Evolutionary conservation across 164 flowering plant species (phyloP).

Genomic region (Buxus sempervirens): DNA sequence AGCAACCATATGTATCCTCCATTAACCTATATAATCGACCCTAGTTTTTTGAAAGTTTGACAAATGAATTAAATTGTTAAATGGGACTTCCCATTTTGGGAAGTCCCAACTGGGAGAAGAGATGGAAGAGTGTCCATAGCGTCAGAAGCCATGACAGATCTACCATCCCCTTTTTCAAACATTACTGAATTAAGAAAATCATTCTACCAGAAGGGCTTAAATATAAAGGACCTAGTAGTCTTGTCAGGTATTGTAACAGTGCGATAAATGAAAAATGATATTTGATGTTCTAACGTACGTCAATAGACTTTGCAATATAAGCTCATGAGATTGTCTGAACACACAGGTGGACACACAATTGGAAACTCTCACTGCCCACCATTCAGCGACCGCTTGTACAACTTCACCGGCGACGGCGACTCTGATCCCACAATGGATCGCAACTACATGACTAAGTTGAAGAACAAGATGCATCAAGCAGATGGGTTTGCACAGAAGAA

Average conservation of each 20-base stretch:
- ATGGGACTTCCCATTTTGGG: conserved; percentile 44
- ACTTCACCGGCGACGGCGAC: conserved; percentile 61
- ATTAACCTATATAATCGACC: background rate
- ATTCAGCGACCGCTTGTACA: conserved; percentile 51
- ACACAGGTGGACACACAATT: conserved; percentile 56
- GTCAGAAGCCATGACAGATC: conserved; percentile 34
- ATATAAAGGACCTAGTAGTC: conserved; percentile 52
- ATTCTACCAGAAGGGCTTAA: conserved; percentile 38
- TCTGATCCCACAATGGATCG: conserved; percentile 42
- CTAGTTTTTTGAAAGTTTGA: background rate
- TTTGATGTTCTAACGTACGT: too few relatives aligned
- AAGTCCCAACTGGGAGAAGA: conserved; percentile 60
- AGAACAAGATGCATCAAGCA: too few relatives aligned
- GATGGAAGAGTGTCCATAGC: conserved; percentile 51
- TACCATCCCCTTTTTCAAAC: conserved; percentile 42
- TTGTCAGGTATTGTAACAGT: conserved; percentile 42
- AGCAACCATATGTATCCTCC: conserved; percentile 29
- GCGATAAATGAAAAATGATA: background rate
- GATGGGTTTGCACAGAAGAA: too few relatives aligned
- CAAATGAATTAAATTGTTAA: background rate
- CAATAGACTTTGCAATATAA: background rate
- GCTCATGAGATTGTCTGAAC: background rate
- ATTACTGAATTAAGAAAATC: conserved; percentile 29
- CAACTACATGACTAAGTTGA: conserved; percentile 30
- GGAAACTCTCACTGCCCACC: conserved; percentile 49